Percentiles rank a stretch among this genome's conserved stretches.
Evolutionary conservation across 495 filamentous ascomycete species (phyloP).

Genomic region (Thozetella sp.): DNA sequence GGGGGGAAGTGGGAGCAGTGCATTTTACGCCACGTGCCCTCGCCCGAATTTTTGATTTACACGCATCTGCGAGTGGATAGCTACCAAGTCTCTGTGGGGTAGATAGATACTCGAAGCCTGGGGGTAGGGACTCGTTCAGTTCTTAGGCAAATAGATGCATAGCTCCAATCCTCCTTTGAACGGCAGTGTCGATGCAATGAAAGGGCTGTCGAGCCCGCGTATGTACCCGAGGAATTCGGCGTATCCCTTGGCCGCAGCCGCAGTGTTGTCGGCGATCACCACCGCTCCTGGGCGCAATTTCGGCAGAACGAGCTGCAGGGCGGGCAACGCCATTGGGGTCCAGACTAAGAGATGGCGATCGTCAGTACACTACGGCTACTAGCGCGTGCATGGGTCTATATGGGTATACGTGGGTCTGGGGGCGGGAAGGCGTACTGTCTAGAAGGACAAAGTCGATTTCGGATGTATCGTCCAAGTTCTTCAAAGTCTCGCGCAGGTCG

Average conservation of each 20-base stretch:
- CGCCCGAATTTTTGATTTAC: too few species aligned
- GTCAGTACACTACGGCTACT: background rate
- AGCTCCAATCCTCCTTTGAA: slow-evolving; percentile 32
- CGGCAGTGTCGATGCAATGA: slow-evolving; percentile 27
- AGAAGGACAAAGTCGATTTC: slow-evolving; percentile 53
- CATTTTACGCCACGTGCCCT: too few species aligned
- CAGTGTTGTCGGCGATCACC: slow-evolving; percentile 53
- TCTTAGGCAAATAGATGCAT: slow-evolving; percentile 18
- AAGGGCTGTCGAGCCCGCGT: slow-evolving; percentile 24
- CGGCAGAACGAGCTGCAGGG: slow-evolving; percentile 46
- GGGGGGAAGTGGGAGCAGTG: too few species aligned
- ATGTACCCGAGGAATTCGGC: slow-evolving; percentile 21
- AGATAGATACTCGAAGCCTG: too few species aligned
- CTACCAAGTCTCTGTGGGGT: too few species aligned
- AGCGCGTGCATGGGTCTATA: background rate
- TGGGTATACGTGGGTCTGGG: background rate
- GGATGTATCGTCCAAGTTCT: slow-evolving; percentile 25
- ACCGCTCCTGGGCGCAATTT: slow-evolving; percentile 45
- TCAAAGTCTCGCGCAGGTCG: slow-evolving; percentile 54
- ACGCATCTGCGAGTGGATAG: too few species aligned
- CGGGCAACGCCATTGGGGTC: slow-evolving; percentile 51
- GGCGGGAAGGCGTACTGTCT: slow-evolving; percentile 52
- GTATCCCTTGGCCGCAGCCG: slow-evolving; percentile 32
- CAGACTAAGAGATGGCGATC: slow-evolving; percentile 39
- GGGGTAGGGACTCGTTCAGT: too few species aligned